Conservation (phyloP, 2,329 filamentous ascomycete species). For the Claviceps quebecensis region DNA sequence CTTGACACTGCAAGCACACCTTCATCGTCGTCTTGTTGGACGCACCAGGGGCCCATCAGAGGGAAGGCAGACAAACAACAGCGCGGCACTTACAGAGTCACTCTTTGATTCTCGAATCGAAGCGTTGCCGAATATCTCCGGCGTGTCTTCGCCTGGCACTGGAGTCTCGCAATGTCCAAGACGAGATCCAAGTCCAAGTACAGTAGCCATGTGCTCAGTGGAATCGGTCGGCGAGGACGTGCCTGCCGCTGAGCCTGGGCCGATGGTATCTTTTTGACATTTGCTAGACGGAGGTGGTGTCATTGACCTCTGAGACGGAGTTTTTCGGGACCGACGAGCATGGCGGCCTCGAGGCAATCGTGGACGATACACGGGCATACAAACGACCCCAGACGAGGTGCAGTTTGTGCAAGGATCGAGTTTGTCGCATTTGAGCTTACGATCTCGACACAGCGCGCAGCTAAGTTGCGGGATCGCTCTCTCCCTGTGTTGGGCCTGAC, state of each 20-base stretch:
- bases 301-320: slow-evolving; percentile 2
- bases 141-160: background rate
- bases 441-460: slow-evolving; percentile 9
- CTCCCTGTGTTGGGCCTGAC: slow-evolving; percentile 1
- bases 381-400: slow-evolving; percentile 5
- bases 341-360: slow-evolving; percentile 9
- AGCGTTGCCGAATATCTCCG: background rate
- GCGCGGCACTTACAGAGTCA: background rate
- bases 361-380: slow-evolving; percentile 8
- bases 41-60: too few relatives aligned
- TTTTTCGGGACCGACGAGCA: slow-evolving; percentile 5
- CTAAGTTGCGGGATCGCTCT: slow-evolving; percentile 7
- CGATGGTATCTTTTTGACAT: background rate
- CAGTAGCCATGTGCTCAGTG: background rate
- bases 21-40: too few relatives aligned
- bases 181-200: background rate
- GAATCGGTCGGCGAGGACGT: background rate
- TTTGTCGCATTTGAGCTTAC: slow-evolving; percentile 13
- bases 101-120: background rate
- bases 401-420: slow-evolving; percentile 11
- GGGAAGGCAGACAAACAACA: too few relatives aligned
- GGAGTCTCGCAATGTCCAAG: background rate
- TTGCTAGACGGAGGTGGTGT: background rate
- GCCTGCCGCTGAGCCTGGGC: background rate
- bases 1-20: too few relatives aligned